Evolutionary conservation across 2,329 filamentous ascomycete genomes (phyloP).

Genomic region (Cladophialophora yegresii): DNA sequence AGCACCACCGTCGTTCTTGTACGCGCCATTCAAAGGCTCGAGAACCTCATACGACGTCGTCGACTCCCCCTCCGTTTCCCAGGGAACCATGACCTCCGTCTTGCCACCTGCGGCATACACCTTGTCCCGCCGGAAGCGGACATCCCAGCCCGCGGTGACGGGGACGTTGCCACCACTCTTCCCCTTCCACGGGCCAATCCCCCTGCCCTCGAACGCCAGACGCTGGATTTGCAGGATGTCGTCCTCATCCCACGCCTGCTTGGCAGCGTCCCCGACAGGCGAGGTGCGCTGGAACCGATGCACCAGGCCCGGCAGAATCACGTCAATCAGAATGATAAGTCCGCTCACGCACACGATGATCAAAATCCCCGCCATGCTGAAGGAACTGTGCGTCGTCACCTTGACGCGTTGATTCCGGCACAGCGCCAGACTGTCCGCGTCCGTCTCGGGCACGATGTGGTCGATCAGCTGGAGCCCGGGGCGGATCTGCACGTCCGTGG

Average conservation of each 20-base stretch:
- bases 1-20: not conserved
- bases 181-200: constrained; percentile 2
- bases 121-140: not conserved
- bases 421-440: constrained; percentile 7
- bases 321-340: constrained; percentile 12
- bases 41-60: not conserved
- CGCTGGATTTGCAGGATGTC: constrained; percentile 16
- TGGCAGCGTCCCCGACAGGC: not conserved
- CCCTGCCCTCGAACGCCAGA: constrained; percentile 9
- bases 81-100: not conserved
- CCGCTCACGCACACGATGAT: constrained; percentile 2
- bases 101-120: not conserved
- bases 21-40: not conserved
- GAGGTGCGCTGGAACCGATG: not conserved
- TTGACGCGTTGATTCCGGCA: constrained; percentile 10
- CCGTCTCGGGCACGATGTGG: constrained; percentile 9
- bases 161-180: constrained; percentile 8
- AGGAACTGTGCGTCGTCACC: not conserved
- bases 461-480: constrained; percentile 4
- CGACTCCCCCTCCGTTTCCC: not conserved
- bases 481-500: constrained; percentile 11
- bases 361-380: constrained; percentile 20
- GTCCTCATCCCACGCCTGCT: constrained; percentile 8
- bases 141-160: constrained; percentile 7
- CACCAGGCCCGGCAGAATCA: not conserved